Evolutionary conservation across 2,329 filamentous ascomycete genomes (phyloP).

Genomic region (Fusarium subtropicale): DNA sequence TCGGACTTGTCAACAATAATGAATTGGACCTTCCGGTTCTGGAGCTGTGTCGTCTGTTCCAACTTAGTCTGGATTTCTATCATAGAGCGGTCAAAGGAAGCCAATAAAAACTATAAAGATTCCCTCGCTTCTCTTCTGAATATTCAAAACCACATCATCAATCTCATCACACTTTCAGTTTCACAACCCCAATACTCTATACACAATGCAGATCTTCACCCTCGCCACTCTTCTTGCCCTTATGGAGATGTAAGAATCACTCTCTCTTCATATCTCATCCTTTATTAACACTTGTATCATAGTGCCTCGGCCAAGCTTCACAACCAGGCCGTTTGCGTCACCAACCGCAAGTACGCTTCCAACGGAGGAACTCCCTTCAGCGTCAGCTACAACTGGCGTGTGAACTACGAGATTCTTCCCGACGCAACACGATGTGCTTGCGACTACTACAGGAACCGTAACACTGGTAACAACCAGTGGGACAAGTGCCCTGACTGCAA

Average conservation of each 20-base stretch:
- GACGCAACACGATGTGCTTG: conserved; percentile 30
- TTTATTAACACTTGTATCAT: neutral
- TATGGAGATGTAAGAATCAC: neutral
- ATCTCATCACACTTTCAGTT: neutral
- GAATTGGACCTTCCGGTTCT: neutral
- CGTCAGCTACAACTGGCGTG: conserved; percentile 26
- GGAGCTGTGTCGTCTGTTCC: rapidly evolving
- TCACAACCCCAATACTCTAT: neutral
- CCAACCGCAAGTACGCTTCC: neutral
- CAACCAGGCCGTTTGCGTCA: conserved; percentile 27
- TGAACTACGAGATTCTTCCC: conserved; percentile 26
- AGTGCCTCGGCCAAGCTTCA: conserved; percentile 17
- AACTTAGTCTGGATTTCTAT: neutral
- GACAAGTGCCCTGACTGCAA: conserved; percentile 34
- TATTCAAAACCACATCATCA: neutral
- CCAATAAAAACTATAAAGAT: neutral
- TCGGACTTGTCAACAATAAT: too few species aligned
- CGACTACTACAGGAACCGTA: conserved; percentile 12
- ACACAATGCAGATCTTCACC: neutral
- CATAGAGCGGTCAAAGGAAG: too few species aligned
- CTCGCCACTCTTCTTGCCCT: neutral
- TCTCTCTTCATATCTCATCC: neutral
- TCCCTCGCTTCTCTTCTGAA: neutral
- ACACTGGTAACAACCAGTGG: conserved; percentile 29
- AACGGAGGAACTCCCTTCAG: conserved; percentile 20